Evolutionary conservation across 2,329 filamentous ascomycete species (phyloP).

Genomic region (Aspergillus aculeatinus): DNA sequence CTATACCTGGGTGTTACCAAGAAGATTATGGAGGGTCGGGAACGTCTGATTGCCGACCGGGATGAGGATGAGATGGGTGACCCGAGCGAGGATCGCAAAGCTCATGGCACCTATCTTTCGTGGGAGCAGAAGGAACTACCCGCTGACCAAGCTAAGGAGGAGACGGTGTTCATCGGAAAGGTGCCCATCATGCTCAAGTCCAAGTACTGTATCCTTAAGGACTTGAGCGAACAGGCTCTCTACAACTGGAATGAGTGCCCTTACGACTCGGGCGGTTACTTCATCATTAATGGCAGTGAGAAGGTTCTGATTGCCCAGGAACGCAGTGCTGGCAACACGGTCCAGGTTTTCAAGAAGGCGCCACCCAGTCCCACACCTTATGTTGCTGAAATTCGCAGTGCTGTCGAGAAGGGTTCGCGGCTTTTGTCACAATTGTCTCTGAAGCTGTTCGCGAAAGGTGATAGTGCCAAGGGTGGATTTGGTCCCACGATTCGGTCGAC

Average conservation of each 20-base stretch:
- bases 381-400: slow-evolving; percentile 92
- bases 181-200: slow-evolving; percentile 98
- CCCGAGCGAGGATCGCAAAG: slow-evolving; percentile 51
- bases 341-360: slow-evolving; percentile 98
- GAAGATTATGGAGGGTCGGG: slow-evolving; percentile 78
- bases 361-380: slow-evolving; percentile 88
- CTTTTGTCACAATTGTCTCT: slow-evolving; percentile 90
- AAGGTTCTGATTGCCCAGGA: slow-evolving; percentile 98
- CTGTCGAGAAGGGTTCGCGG: slow-evolving; percentile 91
- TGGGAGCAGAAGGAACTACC: slow-evolving; percentile 48
- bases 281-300: slow-evolving; percentile 98
- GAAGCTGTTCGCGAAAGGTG: slow-evolving; percentile 84
- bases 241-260: slow-evolving; percentile 95
- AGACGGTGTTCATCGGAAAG: slow-evolving; percentile 88
- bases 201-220: slow-evolving; percentile 85
- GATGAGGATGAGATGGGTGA: slow-evolving; percentile 56
- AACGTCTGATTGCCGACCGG: slow-evolving; percentile 71
- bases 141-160: slow-evolving; percentile 58
- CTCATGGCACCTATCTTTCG: slow-evolving; percentile 43
- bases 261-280: slow-evolving; percentile 97
- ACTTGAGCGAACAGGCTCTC: slow-evolving; percentile 78
- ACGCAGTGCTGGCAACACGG: slow-evolving; percentile 95
- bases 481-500: slow-evolving; percentile 88
- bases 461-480: slow-evolving; percentile 73
- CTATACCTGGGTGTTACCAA: slow-evolving; percentile 87